These are phyloP conservation scores for Sisymbrium altissimum DNA, from an alignment of 345 rosid species.

Conservation along the genomic window DNA sequence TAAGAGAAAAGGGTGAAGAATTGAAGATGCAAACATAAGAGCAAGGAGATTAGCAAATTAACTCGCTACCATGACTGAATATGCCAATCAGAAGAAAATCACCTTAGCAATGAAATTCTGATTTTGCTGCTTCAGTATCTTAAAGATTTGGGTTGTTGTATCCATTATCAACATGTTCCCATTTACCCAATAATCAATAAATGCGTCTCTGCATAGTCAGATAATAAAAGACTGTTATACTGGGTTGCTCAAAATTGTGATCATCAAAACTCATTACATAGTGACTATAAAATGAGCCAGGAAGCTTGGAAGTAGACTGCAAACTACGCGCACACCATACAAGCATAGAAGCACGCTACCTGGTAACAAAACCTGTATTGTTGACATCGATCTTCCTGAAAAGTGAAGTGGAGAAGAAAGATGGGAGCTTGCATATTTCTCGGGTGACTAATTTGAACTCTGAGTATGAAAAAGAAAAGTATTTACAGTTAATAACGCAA, in stretches of 20 bases:
- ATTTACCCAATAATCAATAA: conserved; percentile 75
- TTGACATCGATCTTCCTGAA: conserved; percentile 69
- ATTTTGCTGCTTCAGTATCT: conserved; percentile 68
- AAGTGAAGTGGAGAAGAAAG: conserved; percentile 73
- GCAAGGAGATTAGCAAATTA: neutral
- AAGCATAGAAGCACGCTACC: conserved; percentile 39
- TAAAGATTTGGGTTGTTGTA: conserved; percentile 68
- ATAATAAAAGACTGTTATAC: neutral
- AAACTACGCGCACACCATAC: neutral
- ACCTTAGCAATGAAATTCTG: conserved; percentile 76
- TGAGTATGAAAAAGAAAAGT: conserved; percentile 19
- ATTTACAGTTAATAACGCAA: neutral
- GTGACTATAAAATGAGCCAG: neutral
- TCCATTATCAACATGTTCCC: conserved; percentile 76
- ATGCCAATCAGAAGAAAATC: neutral
- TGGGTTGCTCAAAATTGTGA: neutral
- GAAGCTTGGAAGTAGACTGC: neutral
- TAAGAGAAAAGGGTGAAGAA: neutral
- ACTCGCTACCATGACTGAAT: neutral
- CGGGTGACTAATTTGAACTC: conserved; percentile 67
- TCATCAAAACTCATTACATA: neutral
- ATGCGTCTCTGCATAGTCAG: conserved; percentile 60
- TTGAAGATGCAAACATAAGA: neutral
- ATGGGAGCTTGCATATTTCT: conserved; percentile 92
- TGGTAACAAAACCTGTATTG: conserved; percentile 56